Evolutionary conservation across 2,329 filamentous ascomycete species (phyloP).

Genomic region (Fusarium nanum): DNA sequence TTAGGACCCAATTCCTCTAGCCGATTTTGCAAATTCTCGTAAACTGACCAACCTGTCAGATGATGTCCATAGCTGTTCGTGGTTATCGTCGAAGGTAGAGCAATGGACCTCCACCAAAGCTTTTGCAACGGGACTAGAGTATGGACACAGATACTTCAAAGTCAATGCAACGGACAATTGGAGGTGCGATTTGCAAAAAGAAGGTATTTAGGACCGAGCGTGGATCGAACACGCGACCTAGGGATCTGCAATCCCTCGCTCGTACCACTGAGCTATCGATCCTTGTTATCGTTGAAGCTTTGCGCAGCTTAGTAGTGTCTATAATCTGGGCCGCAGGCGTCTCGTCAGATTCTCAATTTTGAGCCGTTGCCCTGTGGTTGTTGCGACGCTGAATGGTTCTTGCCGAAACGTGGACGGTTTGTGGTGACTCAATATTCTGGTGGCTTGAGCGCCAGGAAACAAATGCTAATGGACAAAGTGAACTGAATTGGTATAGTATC

Average conservation of each 20-base stretch:
- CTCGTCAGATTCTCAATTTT: not conserved
- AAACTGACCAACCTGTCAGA: too few species aligned
- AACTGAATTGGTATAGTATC: not conserved
- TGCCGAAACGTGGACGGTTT: not conserved
- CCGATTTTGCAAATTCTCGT: too few species aligned
- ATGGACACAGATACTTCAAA: rapidly evolving
- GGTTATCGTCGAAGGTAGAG: too few species aligned
- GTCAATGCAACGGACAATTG: too few species aligned
- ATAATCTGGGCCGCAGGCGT: rapidly evolving
- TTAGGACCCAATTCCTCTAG: too few species aligned
- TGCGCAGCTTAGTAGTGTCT: not conserved
- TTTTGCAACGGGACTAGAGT: not conserved
- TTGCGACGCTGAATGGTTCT: too few species aligned
- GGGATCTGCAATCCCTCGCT: slow-evolving; percentile 12
- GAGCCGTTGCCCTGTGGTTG: not conserved
- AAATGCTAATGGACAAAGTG: not conserved
- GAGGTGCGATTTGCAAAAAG: not conserved
- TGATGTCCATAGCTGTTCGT: too few species aligned
- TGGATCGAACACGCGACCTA: slow-evolving; percentile 10
- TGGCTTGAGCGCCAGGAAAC: not conserved
- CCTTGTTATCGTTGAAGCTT: not conserved
- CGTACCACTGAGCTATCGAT: slow-evolving; percentile 15
- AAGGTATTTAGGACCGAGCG: not conserved
- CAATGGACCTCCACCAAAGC: not conserved
- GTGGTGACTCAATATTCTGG: not conserved